These are phyloP conservation scores for Stereum hirsutum DNA, from an alignment of 1,284 basidiomycete genomes.

Conservation along the genomic window DNA sequence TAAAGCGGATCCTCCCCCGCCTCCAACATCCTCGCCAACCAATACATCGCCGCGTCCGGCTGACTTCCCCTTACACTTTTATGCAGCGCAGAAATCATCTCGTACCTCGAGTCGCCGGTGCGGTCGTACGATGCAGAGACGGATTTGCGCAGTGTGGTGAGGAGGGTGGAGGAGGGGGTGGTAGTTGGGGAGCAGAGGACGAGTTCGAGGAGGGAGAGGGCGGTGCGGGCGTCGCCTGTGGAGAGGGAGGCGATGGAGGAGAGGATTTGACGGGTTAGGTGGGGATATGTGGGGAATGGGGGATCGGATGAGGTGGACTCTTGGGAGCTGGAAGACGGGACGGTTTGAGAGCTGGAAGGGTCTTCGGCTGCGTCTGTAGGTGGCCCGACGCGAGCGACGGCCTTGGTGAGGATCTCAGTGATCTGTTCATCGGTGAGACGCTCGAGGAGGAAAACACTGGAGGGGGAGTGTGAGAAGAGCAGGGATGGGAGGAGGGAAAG, in stretches of 20 bases:
- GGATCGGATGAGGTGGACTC: conserved; percentile 7
- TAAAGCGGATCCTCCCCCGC: conserved; percentile 89
- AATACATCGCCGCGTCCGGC: conserved; percentile 80
- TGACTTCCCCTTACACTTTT: conserved; percentile 80
- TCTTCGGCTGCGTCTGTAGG: conserved; percentile 2
- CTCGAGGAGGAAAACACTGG: conserved; percentile 56
- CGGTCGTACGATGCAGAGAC: conserved; percentile 64
- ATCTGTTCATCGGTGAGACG: conserved; percentile 54
- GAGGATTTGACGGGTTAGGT: conserved; percentile 38
- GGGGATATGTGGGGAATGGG: conserved; percentile 27
- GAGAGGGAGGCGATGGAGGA: conserved; percentile 47
- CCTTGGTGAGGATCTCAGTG: conserved; percentile 38
- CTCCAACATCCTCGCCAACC: conserved; percentile 77
- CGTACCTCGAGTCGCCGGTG: conserved; percentile 71
- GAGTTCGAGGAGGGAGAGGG: conserved; percentile 59
- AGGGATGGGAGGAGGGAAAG: neutral
- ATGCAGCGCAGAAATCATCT: conserved; percentile 85
- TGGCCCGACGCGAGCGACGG: conserved; percentile 32
- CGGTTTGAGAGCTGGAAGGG: conserved; percentile 1
- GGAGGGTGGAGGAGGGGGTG: conserved; percentile 33
- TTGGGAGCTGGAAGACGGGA: conserved; percentile 1
- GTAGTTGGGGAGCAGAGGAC: conserved; percentile 33
- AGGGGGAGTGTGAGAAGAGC: neutral
- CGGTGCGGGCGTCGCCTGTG: conserved; percentile 63
- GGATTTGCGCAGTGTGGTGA: conserved; percentile 41